A percentile compares a stretch with the other conserved stretches of the same genome.
phyloP scores from a whole-genome alignment of 176 grass and related monocot genomes.

The Raddia guianensis region DNA sequence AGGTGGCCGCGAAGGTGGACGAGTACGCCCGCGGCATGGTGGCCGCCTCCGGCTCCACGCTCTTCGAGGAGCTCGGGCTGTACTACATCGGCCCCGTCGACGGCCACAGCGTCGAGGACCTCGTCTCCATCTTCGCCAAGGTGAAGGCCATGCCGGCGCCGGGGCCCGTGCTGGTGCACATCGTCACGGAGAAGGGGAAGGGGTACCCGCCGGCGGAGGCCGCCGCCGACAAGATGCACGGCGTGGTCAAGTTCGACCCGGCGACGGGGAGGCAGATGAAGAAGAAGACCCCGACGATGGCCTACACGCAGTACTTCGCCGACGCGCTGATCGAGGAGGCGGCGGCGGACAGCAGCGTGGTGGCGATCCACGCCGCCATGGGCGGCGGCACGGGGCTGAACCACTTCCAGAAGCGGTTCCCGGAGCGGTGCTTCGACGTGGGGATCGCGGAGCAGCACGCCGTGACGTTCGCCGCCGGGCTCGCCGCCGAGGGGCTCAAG shows the following conservation, averaged over 20 bases:
- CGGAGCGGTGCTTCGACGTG: conserved; percentile 95
- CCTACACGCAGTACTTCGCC: conserved; percentile 91
- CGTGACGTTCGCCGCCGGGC: conserved; percentile 84
- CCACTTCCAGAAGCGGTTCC: conserved; percentile 89
- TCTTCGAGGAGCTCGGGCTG: conserved; percentile 95
- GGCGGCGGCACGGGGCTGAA: conserved; percentile 94
- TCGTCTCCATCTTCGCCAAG: conserved; percentile 79
- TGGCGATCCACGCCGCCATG: conserved; percentile 96
- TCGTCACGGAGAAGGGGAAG: conserved; percentile 93
- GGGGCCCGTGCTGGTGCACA: conserved; percentile 82
- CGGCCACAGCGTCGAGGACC: conserved; percentile 80
- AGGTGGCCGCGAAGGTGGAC: conserved; percentile 79
- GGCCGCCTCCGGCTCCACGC: conserved; percentile 51
- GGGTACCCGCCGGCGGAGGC: conserved; percentile 87
- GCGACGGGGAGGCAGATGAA: conserved; percentile 74
- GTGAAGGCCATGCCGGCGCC: conserved; percentile 82
- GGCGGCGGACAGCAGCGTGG: conserved; percentile 67
- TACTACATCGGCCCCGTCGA: conserved; percentile 99
- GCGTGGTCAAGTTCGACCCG: conserved; percentile 87
- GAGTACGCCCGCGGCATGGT: conserved; percentile 91
- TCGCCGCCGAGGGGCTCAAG: conserved; percentile 84
- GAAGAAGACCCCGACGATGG: conserved; percentile 44
- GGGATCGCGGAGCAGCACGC: conserved; percentile 99
- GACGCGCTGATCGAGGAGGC: conserved; percentile 82
- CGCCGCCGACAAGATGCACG: conserved; percentile 91